These are phyloP conservation scores for Metschnikowia noctiluminum DNA, from an alignment of 805 yeast genomes.

Conservation along the genomic window DNA sequence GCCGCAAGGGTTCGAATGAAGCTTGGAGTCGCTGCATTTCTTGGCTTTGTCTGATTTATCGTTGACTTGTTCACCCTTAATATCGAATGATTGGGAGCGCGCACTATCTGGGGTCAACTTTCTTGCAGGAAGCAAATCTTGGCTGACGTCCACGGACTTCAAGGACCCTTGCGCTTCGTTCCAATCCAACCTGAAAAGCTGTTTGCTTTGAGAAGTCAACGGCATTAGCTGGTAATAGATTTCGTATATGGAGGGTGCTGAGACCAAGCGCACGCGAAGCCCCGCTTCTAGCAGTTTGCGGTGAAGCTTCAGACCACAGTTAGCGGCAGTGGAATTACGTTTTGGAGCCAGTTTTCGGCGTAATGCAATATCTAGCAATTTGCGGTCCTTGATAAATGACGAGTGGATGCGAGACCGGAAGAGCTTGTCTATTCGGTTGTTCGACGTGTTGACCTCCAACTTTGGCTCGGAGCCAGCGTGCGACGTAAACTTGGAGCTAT, in stretches of 20 bases:
- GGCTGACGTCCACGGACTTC: slow-evolving; percentile 8
- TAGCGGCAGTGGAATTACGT: slow-evolving; percentile 12
- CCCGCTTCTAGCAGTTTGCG: slow-evolving; percentile 50
- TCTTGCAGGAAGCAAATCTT: slow-evolving; percentile 3
- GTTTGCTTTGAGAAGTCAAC: slow-evolving; percentile 24
- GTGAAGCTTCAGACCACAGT: slow-evolving; percentile 28
- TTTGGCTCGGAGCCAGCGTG: slow-evolving; percentile 8
- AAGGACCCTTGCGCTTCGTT: slow-evolving; percentile 1
- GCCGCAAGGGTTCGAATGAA: neutral
- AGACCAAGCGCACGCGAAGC: slow-evolving; percentile 45
- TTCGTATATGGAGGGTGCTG: slow-evolving; percentile 42
- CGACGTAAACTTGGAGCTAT: slow-evolving; percentile 3
- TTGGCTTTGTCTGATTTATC: too few species aligned
- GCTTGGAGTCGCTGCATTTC: too few species aligned
- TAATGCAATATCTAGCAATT: slow-evolving; percentile 30
- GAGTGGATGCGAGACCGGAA: slow-evolving; percentile 18
- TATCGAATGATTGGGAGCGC: neutral
- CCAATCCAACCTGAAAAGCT: slow-evolving; percentile 6
- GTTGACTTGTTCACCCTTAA: neutral
- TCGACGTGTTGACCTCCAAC: slow-evolving; percentile 9
- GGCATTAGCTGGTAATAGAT: slow-evolving; percentile 44
- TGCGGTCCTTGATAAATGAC: slow-evolving; percentile 13
- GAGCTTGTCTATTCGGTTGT: slow-evolving; percentile 9
- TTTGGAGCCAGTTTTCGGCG: slow-evolving; percentile 29
- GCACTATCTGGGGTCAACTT: neutral